phyloP scores from a whole-genome alignment of 148 eudicot species.

The Amaranthus cruentus region DNA sequence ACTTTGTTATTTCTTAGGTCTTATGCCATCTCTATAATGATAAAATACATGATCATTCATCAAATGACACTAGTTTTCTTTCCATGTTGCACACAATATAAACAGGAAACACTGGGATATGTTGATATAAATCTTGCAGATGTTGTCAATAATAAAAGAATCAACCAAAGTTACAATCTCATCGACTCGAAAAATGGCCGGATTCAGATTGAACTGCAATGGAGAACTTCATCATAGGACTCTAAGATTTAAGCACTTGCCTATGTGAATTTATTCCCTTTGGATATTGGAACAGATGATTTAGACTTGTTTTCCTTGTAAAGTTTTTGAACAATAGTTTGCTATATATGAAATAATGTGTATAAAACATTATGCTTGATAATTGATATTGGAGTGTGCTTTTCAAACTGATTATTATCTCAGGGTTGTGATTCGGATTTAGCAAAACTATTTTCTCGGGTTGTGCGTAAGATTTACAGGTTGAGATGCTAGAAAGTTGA shows the following conservation, averaged over 20 bases:
- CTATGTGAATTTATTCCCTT: neutral
- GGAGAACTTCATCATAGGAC: constrained; percentile 46
- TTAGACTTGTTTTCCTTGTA: constrained; percentile 7
- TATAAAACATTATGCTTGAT: neutral
- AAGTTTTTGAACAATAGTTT: neutral
- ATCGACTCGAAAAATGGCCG: constrained; percentile 70
- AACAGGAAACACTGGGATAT: constrained; percentile 71
- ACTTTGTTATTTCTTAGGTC: neutral
- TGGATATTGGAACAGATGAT: constrained; percentile 4
- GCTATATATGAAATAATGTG: constrained; percentile 6
- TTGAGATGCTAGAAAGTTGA: too few species aligned
- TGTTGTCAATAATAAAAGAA: constrained; percentile 58
- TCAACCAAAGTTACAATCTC: constrained; percentile 60
- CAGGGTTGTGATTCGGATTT: too few species aligned
- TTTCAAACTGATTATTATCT: neutral
- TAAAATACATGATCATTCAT: neutral
- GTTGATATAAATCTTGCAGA: constrained; percentile 58
- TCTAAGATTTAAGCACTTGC: neutral
- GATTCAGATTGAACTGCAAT: constrained; percentile 63
- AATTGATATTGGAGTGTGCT: neutral
- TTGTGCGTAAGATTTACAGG: too few species aligned
- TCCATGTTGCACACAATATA: neutral
- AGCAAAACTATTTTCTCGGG: too few species aligned
- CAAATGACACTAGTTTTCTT: neutral
- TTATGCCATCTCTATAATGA: neutral